Percentiles rank a stretch among this genome's conserved stretches.
These are phyloP conservation scores for Penicillium digitatum DNA, from an alignment of 2,329 filamentous ascomycete genomes.

Conservation along the genomic window DNA sequence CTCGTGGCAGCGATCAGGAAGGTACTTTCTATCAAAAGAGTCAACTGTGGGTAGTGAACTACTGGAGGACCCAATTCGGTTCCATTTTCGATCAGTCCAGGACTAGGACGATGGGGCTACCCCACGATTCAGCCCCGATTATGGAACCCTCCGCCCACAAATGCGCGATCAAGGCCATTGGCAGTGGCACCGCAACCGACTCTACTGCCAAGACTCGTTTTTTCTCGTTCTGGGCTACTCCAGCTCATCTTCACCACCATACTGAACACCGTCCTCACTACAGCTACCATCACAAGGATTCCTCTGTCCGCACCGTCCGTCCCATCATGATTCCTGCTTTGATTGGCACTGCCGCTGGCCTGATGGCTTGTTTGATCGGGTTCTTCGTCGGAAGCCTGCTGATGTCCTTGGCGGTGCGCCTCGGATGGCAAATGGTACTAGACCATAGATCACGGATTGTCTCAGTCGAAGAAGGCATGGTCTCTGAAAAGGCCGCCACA, in stretches of 20 bases:
- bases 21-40: conserved; percentile 1
- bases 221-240: conserved; percentile 15
- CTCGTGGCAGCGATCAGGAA: conserved; percentile 2
- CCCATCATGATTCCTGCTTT: conserved; percentile 40
- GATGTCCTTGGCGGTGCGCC: conserved; percentile 14
- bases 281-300: conserved; percentile 8
- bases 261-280: conserved; percentile 19
- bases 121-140: too few species aligned
- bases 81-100: conserved; percentile 16
- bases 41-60: conserved; percentile 22
- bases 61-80: conserved; percentile 23
- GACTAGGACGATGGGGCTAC: neutral
- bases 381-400: conserved; percentile 33
- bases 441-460: neutral
- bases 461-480: conserved; percentile 10
- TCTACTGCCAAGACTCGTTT: conserved; percentile 13
- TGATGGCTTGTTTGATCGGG: conserved; percentile 38
- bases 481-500: conserved; percentile 18
- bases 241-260: conserved; percentile 17
- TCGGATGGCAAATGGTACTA: conserved; percentile 4
- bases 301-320: conserved; percentile 30
- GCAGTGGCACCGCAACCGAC: neutral
- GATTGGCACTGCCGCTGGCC: conserved; percentile 36
- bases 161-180: neutral
- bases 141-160: neutral